Base-by-base conservation (phyloP, 163 green algal species). In the Chlamydomonas reinhardtii region DNA sequence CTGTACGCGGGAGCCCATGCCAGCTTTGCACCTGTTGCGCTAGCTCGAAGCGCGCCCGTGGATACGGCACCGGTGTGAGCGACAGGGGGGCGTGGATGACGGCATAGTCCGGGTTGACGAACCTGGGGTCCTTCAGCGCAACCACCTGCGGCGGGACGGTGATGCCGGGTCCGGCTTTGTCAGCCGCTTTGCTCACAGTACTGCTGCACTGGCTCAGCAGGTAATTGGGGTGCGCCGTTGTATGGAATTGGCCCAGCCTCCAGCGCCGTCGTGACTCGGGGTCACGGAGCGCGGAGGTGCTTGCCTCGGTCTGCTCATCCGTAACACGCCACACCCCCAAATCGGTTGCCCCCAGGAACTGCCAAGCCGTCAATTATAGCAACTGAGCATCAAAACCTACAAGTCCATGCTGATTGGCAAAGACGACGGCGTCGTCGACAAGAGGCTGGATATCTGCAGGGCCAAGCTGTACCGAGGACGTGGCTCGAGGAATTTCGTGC, bases 21-120 rank as follows among this genome's bases (percentile, higher is more conserved):
- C 39, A 14, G 29, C 22, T 37, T 64, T n/a, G n/a, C n/a, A 4
- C 77, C 77, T 84, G 34, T 54, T 86, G 79, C 34, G 92, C 92
- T 70, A 92, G 73, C 43, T 90, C 22, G 86, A 96, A 95, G 3
- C 77, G 80, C 0, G 81, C 76, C 20, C 73, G 64, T 2, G 97
- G 97, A 86, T 98, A 99, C 0, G 95, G 87, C 24, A 95, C 93
- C 0, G 97, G 97, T 69, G 96, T 84, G 27, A 99, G 88, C 4
- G 97, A 89, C 64, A 99, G 54, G 1, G 97, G 97, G 2, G 97
- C 97, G 85, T 98, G 97, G 25, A 97, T 85, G 17, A 94, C 43
- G 0, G 83, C 83, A 5, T 66, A 24, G 2, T 86, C 85, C 4
- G 74, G 86, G 71, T 88, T 90, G 0, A 90, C 69, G 54, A 85